Conservation (phyloP, 2,329 filamentous ascomycete species). For the Lizonia empirigonia region DNA sequence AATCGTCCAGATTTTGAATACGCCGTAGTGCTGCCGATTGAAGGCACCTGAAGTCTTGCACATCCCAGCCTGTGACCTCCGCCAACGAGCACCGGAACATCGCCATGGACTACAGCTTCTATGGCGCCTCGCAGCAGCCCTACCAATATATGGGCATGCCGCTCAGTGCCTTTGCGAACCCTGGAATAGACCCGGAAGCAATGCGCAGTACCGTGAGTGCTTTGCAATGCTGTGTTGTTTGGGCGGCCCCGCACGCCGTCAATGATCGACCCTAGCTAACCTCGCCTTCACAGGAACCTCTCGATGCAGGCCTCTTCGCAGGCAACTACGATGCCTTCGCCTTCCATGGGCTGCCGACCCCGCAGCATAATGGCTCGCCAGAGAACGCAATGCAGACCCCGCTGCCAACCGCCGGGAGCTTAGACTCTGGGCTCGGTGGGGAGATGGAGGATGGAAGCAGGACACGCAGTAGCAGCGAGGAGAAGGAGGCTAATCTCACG, state of each 20-base stretch:
- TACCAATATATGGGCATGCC: conserved; percentile 58
- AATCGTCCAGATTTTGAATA: not conserved
- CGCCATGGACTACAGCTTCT: conserved; percentile 64
- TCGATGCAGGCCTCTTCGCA: conserved; percentile 47
- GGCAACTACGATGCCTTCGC: conserved; percentile 38
- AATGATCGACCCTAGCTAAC: conserved; percentile 28
- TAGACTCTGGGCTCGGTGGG: conserved; percentile 51
- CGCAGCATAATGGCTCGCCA: conserved; percentile 39
- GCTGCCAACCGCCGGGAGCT: conserved; percentile 45
- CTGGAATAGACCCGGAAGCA: conserved; percentile 47
- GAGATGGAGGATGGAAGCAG: conserved; percentile 47
- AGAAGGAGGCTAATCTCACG: conserved; percentile 52
- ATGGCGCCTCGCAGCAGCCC: conserved; percentile 51
- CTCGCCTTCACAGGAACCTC: conserved; percentile 48
- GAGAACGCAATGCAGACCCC: conserved; percentile 36
- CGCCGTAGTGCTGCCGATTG: conserved; percentile 13
- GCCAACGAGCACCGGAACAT: conserved; percentile 1
- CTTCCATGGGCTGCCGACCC: conserved; percentile 36
- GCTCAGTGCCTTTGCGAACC: conserved; percentile 40
- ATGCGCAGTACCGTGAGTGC: conserved; percentile 43
- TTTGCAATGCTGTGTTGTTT: not conserved
- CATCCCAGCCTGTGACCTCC: conserved; percentile 1
- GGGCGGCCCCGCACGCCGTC: conserved; percentile 17
- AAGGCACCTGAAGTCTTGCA: not conserved
- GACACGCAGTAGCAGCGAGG: conserved; percentile 53